Conservation (phyloP, 768 basidiomycete genomes). For the Boletus sensibilis region DNA sequence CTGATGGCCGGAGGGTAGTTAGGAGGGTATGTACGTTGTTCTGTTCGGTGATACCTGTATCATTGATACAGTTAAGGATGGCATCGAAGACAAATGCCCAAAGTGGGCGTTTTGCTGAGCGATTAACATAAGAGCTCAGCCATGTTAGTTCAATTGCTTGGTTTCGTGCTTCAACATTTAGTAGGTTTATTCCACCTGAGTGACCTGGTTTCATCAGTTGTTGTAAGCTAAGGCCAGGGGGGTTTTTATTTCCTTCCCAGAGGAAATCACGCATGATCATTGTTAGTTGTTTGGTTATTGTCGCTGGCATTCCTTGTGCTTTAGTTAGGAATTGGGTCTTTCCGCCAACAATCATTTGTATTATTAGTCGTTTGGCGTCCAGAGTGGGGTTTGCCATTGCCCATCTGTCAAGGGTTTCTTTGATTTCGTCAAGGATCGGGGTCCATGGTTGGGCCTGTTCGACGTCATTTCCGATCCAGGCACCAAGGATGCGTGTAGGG, state of each 20-base stretch:
- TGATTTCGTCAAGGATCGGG: constrained; percentile 21
- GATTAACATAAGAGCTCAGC: too few species aligned
- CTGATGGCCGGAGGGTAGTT: not conserved
- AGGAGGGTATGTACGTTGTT: not conserved
- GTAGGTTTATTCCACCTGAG: constrained; percentile 6
- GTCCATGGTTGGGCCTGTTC: constrained; percentile 14
- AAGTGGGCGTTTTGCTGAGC: not conserved
- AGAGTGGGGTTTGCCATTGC: constrained; percentile 19
- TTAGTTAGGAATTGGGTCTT: constrained; percentile 32
- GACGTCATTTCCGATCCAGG: constrained; percentile 26
- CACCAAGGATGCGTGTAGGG: constrained; percentile 7
- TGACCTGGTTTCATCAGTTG: not conserved
- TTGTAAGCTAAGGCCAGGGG: not conserved
- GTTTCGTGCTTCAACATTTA: constrained; percentile 1
- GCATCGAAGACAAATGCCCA: not conserved
- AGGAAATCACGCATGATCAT: constrained; percentile 20
- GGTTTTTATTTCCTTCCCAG: constrained; percentile 3
- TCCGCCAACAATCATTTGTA: constrained; percentile 16
- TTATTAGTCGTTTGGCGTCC: constrained; percentile 6
- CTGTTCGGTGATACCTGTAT: not conserved
- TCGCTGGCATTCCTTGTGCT: constrained; percentile 33
- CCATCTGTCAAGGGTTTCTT: constrained; percentile 10
- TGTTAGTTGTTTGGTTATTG: constrained; percentile 6
- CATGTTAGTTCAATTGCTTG: not conserved
- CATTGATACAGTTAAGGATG: not conserved